Base-by-base conservation (phyloP, 2,329 filamentous ascomycete genomes). In the Mycosphaerelloides madeirae region DNA sequence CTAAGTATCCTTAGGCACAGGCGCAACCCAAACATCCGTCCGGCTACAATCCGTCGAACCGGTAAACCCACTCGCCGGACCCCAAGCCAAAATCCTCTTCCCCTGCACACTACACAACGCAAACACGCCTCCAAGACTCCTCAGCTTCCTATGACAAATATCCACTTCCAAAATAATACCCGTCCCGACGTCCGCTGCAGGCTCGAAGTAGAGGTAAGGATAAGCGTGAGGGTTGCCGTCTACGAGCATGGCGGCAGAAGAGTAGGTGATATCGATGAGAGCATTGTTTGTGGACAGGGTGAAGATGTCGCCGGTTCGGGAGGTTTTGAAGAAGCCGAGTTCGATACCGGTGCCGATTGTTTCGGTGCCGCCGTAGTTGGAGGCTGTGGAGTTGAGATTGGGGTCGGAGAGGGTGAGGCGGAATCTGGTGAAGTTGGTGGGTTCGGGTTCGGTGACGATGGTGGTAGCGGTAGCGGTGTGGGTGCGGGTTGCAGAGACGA, bases 291-390 rank as follows among this genome's bases (percentile, higher is more conserved):
- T 47, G 51, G 55, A 53, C 47, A 55, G 50, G 44, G 40, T 47
- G 44, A 53, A 53, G 29, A 54, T 50, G 41, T 61, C 58, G 49
- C 48, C 52, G 39, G 57, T 48, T 13, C 54, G 48, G n/a, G 55
- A 50, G 9, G 48, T 41, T 43, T 53, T 44, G 20, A 43, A 32
- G 29, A 59, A 43, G 37, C 11, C 16, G 38, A 32, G 13, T 13
- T 40, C 22, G 8, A 9, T 12, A 28, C 25, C 37, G 22, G n/a
- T 31, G 22, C 14, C 7, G 22, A 35, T 19, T 16, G 6, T 6
- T 8, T 18, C 16, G 15, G 6, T 32, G 15, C 6, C 6, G 6
- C 31, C 31, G 31, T 32, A 32, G 5, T 5, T 32, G 13, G 6
- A 9, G 33, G 16, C 15, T 3, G 33, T 18, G 15, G 3, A 16